These are phyloP conservation scores for Botrytis fabae DNA, from an alignment of 2,329 filamentous ascomycete genomes.

Conservation along the genomic window DNA sequence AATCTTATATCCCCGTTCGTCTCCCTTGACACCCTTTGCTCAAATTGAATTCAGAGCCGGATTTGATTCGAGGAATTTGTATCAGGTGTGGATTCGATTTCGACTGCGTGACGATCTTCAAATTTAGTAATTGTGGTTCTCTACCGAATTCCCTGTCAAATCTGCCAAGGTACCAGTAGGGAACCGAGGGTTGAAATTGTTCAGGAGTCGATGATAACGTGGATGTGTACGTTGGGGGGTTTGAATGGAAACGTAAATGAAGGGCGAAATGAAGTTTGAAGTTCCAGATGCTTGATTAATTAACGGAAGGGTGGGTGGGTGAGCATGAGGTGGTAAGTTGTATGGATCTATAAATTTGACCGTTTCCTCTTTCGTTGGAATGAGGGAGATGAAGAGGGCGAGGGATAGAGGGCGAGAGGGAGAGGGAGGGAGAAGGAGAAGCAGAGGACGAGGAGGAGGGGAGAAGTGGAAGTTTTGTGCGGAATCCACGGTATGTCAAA, in stretches of 20 bases:
- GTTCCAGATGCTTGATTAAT: neutral
- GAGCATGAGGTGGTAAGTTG: neutral
- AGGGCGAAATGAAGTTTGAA: neutral
- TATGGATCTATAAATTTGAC: neutral
- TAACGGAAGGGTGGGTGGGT: neutral
- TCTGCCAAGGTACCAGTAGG: neutral
- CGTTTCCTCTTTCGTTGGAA: neutral
- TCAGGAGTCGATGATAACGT: constrained; percentile 4
- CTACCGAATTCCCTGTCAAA: neutral
- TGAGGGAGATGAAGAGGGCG: neutral
- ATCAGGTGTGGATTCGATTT: constrained; percentile 16
- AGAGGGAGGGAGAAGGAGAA: neutral
- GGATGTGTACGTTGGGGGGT: neutral
- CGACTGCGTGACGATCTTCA: constrained; percentile 13
- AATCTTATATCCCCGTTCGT: constrained; percentile 12
- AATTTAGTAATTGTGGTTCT: constrained; percentile 18
- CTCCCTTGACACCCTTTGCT: constrained; percentile 12
- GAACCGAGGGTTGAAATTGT: constrained; percentile 8
- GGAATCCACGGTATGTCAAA: neutral
- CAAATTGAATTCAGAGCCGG: neutral
- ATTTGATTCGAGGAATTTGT: constrained; percentile 20
- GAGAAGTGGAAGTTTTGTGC: neutral
- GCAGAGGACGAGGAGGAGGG: neutral
- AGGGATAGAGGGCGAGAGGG: neutral
- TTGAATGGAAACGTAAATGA: neutral